Percentiles rank a stretch among this genome's conserved stretches.
These are phyloP conservation scores for Pseudotsuga menziesii DNA, from an alignment of 75 land plant species.

Conservation along the genomic window DNA sequence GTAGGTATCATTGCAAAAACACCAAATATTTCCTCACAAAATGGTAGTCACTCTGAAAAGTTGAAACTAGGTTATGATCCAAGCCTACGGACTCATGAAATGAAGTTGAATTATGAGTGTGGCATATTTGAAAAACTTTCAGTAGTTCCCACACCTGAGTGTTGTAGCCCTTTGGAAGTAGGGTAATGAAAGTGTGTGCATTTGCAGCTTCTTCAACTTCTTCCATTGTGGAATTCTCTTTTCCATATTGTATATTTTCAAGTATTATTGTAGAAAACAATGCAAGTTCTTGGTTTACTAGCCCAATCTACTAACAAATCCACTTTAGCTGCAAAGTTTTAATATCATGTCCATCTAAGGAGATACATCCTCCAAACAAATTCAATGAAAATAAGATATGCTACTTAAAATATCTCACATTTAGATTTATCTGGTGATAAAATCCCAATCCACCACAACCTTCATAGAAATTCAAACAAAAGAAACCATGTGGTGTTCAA, in stretches of 20 bases:
- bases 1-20: slow-evolving; percentile 78
- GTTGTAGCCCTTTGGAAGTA: slow-evolving; percentile 71
- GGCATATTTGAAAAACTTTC: too few relatives aligned
- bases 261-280: slow-evolving; percentile 83
- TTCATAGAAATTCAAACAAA: background rate
- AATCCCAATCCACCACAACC: background rate
- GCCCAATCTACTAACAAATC: slow-evolving; percentile 87
- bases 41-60: too few relatives aligned
- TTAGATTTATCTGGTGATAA: background rate
- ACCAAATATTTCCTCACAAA: slow-evolving; percentile 80
- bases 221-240: slow-evolving; percentile 65
- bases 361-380: slow-evolving; percentile 50
- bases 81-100: too few relatives aligned
- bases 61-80: too few relatives aligned
- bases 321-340: slow-evolving; percentile 70
- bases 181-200: slow-evolving; percentile 80
- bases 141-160: too few relatives aligned
- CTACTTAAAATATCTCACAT: too few relatives aligned
- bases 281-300: slow-evolving; percentile 95
- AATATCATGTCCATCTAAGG: slow-evolving; percentile 76
- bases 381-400: too few relatives aligned
- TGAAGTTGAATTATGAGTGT: too few relatives aligned
- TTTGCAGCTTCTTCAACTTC: slow-evolving; percentile 92
- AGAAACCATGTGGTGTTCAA: background rate
- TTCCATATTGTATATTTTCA: slow-evolving; percentile 87